A percentile compares a stretch with the other conserved stretches of the same genome.
phyloP scores from a whole-genome alignment of 495 filamentous ascomycete species.

The Pyrenula aspistea region DNA sequence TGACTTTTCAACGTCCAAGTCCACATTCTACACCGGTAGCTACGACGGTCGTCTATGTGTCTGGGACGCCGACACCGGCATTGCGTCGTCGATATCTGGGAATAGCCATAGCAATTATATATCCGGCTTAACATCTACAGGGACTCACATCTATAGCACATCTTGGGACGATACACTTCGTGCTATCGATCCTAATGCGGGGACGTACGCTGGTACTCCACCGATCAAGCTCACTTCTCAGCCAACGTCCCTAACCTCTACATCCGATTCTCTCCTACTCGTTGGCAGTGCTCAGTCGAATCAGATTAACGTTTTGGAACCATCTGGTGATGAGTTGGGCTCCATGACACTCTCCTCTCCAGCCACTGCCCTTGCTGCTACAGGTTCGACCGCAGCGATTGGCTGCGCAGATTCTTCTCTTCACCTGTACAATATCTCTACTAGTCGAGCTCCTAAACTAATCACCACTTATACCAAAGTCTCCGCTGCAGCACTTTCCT shows the following conservation, averaged over 20 bases:
- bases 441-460: constrained; percentile 32
- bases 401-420: constrained; percentile 60
- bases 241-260: constrained; percentile 44
- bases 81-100: constrained; percentile 58
- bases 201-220: constrained; percentile 41
- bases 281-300: constrained; percentile 46
- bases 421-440: constrained; percentile 54
- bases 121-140: constrained; percentile 54
- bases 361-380: constrained; percentile 59
- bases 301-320: constrained; percentile 51
- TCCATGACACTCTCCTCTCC: constrained; percentile 54
- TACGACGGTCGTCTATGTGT: constrained; percentile 76
- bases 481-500: constrained; percentile 27
- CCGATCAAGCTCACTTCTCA: constrained; percentile 42
- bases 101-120: constrained; percentile 73
- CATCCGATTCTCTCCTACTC: constrained; percentile 34
- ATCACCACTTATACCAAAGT: constrained; percentile 39
- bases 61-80: constrained; percentile 65
- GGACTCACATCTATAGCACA: constrained; percentile 59
- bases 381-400: constrained; percentile 55
- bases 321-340: constrained; percentile 41
- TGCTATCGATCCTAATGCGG: constrained; percentile 49
- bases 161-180: constrained; percentile 94
- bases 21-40: constrained; percentile 74
- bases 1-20: constrained; percentile 25